Base-by-base conservation (phyloP, 2,329 filamentous ascomycete species). In the Fusarium verticillioides region DNA sequence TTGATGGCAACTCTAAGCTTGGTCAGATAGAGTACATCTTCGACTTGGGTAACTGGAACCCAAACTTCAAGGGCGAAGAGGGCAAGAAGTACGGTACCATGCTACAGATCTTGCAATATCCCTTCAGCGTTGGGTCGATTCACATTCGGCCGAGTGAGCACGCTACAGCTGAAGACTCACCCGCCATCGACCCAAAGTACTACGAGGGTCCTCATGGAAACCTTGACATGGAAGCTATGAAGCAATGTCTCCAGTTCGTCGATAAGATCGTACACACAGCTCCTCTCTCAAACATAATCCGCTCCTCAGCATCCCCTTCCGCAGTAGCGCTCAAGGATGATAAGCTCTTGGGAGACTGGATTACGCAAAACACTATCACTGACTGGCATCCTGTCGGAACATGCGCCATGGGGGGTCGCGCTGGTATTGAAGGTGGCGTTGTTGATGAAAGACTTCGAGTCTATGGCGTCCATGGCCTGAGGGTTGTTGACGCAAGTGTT, bases 1-100 rank as follows among this genome's bases (percentile, higher is more conserved):
- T 86, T 18, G 69, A 77, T 4, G 74, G 79, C 4, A 65, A 70
- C 9, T 74, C 79, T 1, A 77, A 74, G 2, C 72, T 85, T 1
- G 86, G 85, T 7, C 85, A 87, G 46, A 78, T 87, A 6, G 86
- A 87, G 70, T 87, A 83, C 61, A 81, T 87, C 34, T 86, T 88
- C 37, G 84, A 86, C 16, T 77, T 85, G 2, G 85, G 85, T 8
- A 86, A 87, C 63, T 86, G 83, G 81, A 86, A 80, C 61, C 79
- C 84, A 2, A 54, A 78, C 71, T 79, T 85, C 77, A 54, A 74
- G 39, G 60, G 79, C 60, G 52, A 79, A 69, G 63, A 77, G 49
- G 80, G 78, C 4, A 87, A 84, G 66, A 83, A 82, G 61, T 87
- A 88, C 63, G 85, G 80, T 13, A 86, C 84, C 6, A 83, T 87